Conservation (phyloP, 2,329 filamentous ascomycete genomes). For the Exophiala dermatitidis region DNA sequence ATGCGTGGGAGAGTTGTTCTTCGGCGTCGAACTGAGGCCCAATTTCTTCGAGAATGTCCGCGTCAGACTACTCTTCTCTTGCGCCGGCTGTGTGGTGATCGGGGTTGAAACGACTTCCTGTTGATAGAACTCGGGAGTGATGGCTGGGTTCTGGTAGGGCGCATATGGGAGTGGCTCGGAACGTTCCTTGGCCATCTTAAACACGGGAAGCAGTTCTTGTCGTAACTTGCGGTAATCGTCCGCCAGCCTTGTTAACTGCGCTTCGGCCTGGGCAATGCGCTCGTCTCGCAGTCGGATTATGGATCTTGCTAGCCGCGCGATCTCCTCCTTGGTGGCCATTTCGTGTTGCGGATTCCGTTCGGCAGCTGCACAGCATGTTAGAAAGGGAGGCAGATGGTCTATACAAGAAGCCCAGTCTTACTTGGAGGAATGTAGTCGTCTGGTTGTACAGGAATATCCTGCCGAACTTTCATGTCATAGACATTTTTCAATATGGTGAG, state of each 20-base stretch:
- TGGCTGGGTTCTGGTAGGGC: constrained; percentile 28
- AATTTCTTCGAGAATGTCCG: constrained; percentile 71
- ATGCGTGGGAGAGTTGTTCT: constrained; percentile 65
- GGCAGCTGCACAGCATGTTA: constrained; percentile 55
- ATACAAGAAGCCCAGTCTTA: constrained; percentile 44
- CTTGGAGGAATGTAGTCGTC: constrained; percentile 91
- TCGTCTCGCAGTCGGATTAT: constrained; percentile 85
- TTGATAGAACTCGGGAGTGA: constrained; percentile 30
- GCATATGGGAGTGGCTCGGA: constrained; percentile 72
- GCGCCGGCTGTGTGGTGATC: constrained; percentile 27
- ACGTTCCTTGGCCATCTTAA: constrained; percentile 85
- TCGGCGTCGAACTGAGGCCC: constrained; percentile 60
- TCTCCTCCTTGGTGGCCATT: constrained; percentile 84
- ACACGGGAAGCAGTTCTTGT: constrained; percentile 83
- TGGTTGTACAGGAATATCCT: constrained; percentile 81
- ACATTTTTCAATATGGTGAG: constrained; percentile 92
- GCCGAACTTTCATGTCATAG: constrained; percentile 91
- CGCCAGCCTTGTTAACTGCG: constrained; percentile 71
- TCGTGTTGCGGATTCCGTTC: constrained; percentile 81
- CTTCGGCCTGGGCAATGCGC: constrained; percentile 74
- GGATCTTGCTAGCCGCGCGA: constrained; percentile 82
- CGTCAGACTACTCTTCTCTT: constrained; percentile 51
- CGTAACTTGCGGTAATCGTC: constrained; percentile 84
- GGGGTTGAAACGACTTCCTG: constrained; percentile 28
- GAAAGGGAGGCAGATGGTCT: constrained; percentile 9